These are phyloP conservation scores for Luzula sylvatica DNA, from an alignment of 176 grass and related monocot genomes.

Conservation along the genomic window DNA sequence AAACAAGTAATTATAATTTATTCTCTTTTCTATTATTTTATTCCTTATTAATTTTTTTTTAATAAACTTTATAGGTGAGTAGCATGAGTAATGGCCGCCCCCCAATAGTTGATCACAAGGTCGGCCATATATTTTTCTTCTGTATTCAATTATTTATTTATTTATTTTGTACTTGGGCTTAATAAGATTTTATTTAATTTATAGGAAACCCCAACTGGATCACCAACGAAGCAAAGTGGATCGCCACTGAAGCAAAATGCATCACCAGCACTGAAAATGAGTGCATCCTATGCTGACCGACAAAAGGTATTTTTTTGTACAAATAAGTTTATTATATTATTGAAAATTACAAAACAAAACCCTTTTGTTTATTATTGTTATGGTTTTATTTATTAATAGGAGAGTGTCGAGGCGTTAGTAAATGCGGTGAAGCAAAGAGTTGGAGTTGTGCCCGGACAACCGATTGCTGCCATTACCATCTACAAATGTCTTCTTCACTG, in stretches of 20 bases:
- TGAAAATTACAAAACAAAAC: neutral
- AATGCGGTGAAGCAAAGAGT: conserved; percentile 61
- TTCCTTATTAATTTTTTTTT: conserved; percentile 16
- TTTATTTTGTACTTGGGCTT: conserved; percentile 28
- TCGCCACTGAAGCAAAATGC: conserved; percentile 38
- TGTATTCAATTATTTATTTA: conserved; percentile 14
- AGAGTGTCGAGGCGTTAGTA: conserved; percentile 64
- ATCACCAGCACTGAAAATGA: conserved; percentile 35
- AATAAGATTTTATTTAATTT: conserved; percentile 24
- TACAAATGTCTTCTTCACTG: conserved; percentile 98
- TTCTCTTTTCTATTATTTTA: conserved; percentile 10
- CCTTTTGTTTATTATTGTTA: neutral
- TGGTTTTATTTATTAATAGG: conserved; percentile 34
- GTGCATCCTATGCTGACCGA: conserved; percentile 64
- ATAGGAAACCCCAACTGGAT: conserved; percentile 66
- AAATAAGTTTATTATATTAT: neutral
- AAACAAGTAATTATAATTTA: conserved; percentile 50
- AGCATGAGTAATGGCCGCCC: conserved; percentile 36
- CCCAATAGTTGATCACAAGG: conserved; percentile 42
- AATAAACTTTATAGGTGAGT: conserved; percentile 36
- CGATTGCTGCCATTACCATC: conserved; percentile 72
- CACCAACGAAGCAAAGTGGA: conserved; percentile 23
- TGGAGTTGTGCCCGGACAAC: conserved; percentile 75
- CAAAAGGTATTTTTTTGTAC: conserved; percentile 36
- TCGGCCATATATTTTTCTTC: conserved; percentile 26